Evolutionary conservation across 2,329 filamentous ascomycete genomes (phyloP), one percentile per base, ranked within the genome.

Genomic region (Aspergillus fructus): DNA sequence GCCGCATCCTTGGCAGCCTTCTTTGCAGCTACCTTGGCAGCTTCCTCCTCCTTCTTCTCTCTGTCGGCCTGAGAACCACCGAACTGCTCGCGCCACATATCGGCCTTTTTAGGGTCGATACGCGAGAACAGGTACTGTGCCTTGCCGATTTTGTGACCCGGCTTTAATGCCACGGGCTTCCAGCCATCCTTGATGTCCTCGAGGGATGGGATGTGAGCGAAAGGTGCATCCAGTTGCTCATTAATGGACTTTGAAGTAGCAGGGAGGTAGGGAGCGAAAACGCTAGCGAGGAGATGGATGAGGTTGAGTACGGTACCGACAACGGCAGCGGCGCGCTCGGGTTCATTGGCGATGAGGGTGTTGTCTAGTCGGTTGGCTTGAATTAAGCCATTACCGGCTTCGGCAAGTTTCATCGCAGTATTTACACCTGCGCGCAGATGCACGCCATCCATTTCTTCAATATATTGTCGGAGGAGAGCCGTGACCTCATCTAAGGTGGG

Each of bases 251-350:
- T 82, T 3, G 89, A 82, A 8, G 89, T 93, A n/a, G 83, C 83
- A 41, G 91, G 92, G 81, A 97, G 90, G 77, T 93, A 97, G 0
- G 93, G 93, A 52, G 86, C 85, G 56, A 93, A 84, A 43, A 96
- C 78, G 53, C 85, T 87, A 21, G 92, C 90, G 48, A 96, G 82
- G 33, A 97, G 86, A 69, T 93, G 86, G 53, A 93, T 86, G 62
- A 93, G 85, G 77, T 96, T 96, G 59, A 96, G 80, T 1, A 89
- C 90, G n/a, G 92, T 80, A 55, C 90, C 89, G 53, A 96, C 83
- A 19, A 87, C 84, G 5, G 84, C 82, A 11, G 84, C 84, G 56
- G 83, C 84, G 27, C 80, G 79, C 50, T 82, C 78, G 17, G 85
- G 85, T 62, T 87, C 80, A 62, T 83, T 81, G 47, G 79, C 80